A percentile compares a stretch with the other conserved stretches of the same genome.
Conservation (phyloP, 2,329 filamentous ascomycete genomes). For the Phyllosticta citribraziliensis region DNA sequence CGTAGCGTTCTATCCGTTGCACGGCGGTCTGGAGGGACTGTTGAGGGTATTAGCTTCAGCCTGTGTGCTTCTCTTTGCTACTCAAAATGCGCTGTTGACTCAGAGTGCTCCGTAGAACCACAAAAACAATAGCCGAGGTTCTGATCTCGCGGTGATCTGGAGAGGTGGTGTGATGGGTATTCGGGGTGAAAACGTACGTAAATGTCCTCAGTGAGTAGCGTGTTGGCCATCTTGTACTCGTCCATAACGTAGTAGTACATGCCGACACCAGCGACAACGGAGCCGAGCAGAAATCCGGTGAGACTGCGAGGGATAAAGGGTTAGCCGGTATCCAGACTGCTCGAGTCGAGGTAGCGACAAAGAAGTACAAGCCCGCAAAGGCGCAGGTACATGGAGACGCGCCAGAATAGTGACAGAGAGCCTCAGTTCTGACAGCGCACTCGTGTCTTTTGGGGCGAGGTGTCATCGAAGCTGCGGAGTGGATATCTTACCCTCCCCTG, state of each 20-base stretch:
- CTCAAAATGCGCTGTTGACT: background rate
- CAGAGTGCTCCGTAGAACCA: background rate
- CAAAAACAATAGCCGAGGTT: background rate
- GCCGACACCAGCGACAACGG: constrained; percentile 64
- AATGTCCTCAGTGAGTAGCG: constrained; percentile 89
- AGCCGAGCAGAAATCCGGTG: constrained; percentile 84
- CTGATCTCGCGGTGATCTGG: background rate
- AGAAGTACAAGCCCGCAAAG: background rate
- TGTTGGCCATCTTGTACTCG: constrained; percentile 89
- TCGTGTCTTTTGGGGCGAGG: background rate
- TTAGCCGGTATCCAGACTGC: background rate
- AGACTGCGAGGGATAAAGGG: constrained; percentile 44
- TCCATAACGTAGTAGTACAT: constrained; percentile 90
- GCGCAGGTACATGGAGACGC: constrained; percentile 4
- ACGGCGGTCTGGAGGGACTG: constrained; percentile 83
- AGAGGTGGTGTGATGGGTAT: background rate
- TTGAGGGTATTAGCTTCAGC: constrained; percentile 1
- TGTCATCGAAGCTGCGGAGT: background rate
- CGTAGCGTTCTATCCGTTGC: constrained; percentile 74
- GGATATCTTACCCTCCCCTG: constrained; percentile 54
- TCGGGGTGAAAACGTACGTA: constrained; percentile 56
- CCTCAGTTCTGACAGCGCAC: background rate
- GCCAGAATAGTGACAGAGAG: background rate
- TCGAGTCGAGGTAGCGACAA: background rate
- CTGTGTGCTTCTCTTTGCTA: background rate